These are phyloP conservation scores for Alternaria tenuissima DNA, from an alignment of 2,329 filamentous ascomycete species.

Conservation along the genomic window DNA sequence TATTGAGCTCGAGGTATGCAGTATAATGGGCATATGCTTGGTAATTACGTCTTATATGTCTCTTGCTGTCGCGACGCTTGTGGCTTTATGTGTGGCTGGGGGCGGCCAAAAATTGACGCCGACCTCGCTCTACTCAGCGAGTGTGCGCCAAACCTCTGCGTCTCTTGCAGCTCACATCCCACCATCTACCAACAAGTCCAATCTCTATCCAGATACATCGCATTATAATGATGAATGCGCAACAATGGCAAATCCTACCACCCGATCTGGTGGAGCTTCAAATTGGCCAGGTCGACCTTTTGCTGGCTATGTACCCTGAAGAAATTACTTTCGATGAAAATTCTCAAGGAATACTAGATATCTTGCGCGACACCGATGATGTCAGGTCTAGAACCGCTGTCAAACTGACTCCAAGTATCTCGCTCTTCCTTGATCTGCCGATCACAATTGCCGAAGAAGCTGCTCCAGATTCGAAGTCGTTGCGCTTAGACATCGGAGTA, in stretches of 20 bases:
- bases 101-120: constrained; percentile 17
- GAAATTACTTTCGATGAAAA: constrained; percentile 25
- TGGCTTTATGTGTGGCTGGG: constrained; percentile 12
- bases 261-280: constrained; percentile 37
- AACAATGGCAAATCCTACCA: constrained; percentile 31
- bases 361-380: constrained; percentile 15
- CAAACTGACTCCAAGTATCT: constrained; percentile 16
- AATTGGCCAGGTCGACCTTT: constrained; percentile 39
- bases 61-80: not conserved
- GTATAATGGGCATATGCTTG: not conserved
- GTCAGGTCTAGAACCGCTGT: not conserved
- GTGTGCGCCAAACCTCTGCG: not conserved
- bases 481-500: constrained; percentile 31
- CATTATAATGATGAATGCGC: not conserved
- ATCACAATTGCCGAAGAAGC: constrained; percentile 11
- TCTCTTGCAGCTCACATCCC: not conserved
- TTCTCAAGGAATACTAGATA: constrained; percentile 16
- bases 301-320: constrained; percentile 41
- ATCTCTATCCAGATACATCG: not conserved
- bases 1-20: not conserved
- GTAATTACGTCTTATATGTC: not conserved
- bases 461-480: not conserved
- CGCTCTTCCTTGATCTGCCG: constrained; percentile 21
- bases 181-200: not conserved
- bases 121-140: constrained; percentile 2